Percentiles rank a stretch among this genome's conserved stretches.
These are phyloP conservation scores for Alternaria arbusti DNA, from an alignment of 2,329 filamentous ascomycete species.

Conservation along the genomic window DNA sequence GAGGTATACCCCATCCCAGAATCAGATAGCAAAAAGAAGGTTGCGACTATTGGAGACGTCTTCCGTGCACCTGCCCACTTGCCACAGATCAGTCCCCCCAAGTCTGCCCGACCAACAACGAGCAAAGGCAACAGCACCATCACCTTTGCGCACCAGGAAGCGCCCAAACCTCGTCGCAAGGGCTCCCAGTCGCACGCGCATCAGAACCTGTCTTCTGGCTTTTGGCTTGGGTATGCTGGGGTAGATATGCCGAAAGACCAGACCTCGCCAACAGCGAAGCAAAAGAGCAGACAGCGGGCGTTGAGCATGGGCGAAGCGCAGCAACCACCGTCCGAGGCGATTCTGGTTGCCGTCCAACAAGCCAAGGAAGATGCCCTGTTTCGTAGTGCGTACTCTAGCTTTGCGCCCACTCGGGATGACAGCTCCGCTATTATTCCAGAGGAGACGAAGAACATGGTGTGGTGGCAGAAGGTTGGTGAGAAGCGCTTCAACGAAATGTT, in stretches of 20 bases:
- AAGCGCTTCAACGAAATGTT: slow-evolving; percentile 70
- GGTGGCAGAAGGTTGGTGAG: slow-evolving; percentile 77
- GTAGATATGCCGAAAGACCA: slow-evolving; percentile 51
- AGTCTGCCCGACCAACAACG: slow-evolving; percentile 72
- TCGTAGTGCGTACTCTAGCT: slow-evolving; percentile 78
- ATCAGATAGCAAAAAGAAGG: slow-evolving; percentile 54
- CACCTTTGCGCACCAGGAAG: slow-evolving; percentile 60
- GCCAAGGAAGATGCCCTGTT: slow-evolving; percentile 77
- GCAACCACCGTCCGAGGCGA: slow-evolving; percentile 54
- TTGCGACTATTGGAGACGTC: slow-evolving; percentile 73
- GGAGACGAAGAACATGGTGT: slow-evolving; percentile 70
- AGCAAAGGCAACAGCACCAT: slow-evolving; percentile 61
- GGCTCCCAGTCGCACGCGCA: slow-evolving; percentile 66
- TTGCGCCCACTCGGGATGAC: slow-evolving; percentile 78
- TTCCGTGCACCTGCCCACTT: slow-evolving; percentile 73
- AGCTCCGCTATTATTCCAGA: slow-evolving; percentile 73
- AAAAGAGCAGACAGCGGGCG: slow-evolving; percentile 73
- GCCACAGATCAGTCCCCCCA: slow-evolving; percentile 72
- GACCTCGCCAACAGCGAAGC: slow-evolving; percentile 68
- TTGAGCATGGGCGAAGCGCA: slow-evolving; percentile 69
- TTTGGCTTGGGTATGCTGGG: slow-evolving; percentile 66
- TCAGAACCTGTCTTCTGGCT: slow-evolving; percentile 69
- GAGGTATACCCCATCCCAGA: slow-evolving; percentile 65
- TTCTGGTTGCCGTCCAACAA: slow-evolving; percentile 55
- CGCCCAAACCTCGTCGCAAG: slow-evolving; percentile 53